These are phyloP conservation scores for Wickerhamiella azymoides DNA, from an alignment of 805 yeast species.

Conservation along the genomic window DNA sequence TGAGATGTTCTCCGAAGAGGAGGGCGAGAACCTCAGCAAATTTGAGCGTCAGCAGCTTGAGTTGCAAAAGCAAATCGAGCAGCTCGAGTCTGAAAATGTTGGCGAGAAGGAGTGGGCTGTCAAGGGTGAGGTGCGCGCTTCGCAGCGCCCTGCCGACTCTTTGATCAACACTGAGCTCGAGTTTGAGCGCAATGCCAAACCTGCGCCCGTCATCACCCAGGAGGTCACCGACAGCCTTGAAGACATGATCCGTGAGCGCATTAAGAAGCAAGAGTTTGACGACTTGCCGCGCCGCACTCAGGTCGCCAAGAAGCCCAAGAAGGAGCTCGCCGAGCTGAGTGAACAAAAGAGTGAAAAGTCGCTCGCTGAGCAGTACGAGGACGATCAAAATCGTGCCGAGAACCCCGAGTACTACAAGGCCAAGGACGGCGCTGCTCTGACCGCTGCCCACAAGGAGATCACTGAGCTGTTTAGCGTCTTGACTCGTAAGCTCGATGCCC, in stretches of 20 bases:
- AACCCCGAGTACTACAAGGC: slow-evolving; percentile 31
- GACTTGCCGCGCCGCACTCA: slow-evolving; percentile 69
- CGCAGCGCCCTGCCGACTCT: slow-evolving; percentile 73
- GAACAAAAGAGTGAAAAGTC: slow-evolving; percentile 79
- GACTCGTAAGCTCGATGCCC: slow-evolving; percentile 64
- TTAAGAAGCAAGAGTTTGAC: slow-evolving; percentile 61
- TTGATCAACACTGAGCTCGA: slow-evolving; percentile 62
- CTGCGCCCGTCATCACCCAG: slow-evolving; percentile 87
- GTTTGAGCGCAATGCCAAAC: slow-evolving; percentile 86
- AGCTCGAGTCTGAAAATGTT: slow-evolving; percentile 72
- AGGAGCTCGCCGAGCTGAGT: slow-evolving; percentile 46
- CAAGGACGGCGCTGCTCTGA: slow-evolving; percentile 48
- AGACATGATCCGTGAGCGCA: slow-evolving; percentile 75
- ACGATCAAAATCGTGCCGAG: slow-evolving; percentile 39
- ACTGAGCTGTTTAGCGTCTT: slow-evolving; percentile 46
- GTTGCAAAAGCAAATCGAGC: slow-evolving; percentile 61
- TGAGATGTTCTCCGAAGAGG: slow-evolving; percentile 47
- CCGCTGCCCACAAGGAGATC: slow-evolving; percentile 67
- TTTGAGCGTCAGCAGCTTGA: slow-evolving; percentile 72
- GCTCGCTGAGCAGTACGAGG: slow-evolving; percentile 84
- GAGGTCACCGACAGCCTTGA: slow-evolving; percentile 79
- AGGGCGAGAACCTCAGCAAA: slow-evolving; percentile 42
- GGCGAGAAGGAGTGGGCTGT: slow-evolving; percentile 89
- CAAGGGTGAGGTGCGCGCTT: slow-evolving; percentile 80
- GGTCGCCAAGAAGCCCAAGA: slow-evolving; percentile 5